A percentile compares a stretch with the other conserved stretches of the same genome.
Conservation (phyloP, 192 early-diverging fungal species). For the Coemansia umbellata region DNA sequence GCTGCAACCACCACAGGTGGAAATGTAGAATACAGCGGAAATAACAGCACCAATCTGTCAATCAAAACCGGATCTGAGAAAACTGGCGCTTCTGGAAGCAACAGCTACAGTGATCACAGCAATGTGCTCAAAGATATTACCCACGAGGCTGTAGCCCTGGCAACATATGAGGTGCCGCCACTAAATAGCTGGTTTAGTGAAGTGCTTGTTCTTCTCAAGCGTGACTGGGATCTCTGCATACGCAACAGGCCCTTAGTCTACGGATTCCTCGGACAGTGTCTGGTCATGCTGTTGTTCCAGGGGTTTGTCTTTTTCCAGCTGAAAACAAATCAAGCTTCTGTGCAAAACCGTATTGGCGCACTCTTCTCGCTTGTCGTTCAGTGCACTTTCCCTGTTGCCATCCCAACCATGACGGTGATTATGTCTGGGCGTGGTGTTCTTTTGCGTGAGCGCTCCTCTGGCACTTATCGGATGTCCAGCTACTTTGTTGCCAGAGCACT, state of each 20-base stretch:
- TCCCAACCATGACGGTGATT: constrained; percentile 49
- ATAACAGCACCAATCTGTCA: neutral
- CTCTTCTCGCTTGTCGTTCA: constrained; percentile 44
- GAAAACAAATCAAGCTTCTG: constrained; percentile 22
- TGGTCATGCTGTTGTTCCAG: constrained; percentile 44
- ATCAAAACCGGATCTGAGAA: neutral
- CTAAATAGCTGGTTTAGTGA: constrained; percentile 34
- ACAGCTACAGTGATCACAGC: neutral
- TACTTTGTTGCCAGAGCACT: constrained; percentile 61
- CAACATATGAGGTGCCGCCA: constrained; percentile 20
- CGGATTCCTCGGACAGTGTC: constrained; percentile 19
- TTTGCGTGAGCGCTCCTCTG: constrained; percentile 57
- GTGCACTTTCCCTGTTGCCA: constrained; percentile 52
- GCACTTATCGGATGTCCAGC: constrained; percentile 57
- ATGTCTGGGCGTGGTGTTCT: constrained; percentile 49
- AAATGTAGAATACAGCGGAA: neutral
- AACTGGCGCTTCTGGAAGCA: neutral
- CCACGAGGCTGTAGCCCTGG: constrained; percentile 23
- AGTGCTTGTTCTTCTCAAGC: constrained; percentile 15
- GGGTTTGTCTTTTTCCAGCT: constrained; percentile 57
- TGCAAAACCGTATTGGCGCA: constrained; percentile 51
- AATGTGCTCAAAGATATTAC: constrained; percentile 22
- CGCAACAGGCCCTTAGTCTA: constrained; percentile 25
- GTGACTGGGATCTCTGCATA: constrained; percentile 26
- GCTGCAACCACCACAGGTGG: neutral